Base-by-base conservation (phyloP, 202 grass and related monocot species). In the Panicum virgatum region DNA sequence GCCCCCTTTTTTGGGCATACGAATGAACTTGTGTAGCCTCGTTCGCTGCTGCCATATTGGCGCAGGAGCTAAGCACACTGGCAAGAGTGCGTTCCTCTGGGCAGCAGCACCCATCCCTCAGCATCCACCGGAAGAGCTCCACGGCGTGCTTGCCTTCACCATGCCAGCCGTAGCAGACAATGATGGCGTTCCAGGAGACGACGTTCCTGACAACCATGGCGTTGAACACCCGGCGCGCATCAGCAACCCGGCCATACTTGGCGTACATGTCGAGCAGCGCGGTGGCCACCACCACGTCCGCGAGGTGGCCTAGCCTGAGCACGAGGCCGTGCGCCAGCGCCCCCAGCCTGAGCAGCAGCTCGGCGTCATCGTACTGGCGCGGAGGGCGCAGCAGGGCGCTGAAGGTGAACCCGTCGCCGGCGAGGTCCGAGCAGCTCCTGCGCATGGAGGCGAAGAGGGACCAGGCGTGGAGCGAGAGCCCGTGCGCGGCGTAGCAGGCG, bases 261-360 rank as follows among this genome's bases (percentile, higher is more conserved):
- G 76, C 86, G 62, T 98, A 94, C 90, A 94, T 94, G 79, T 94
- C 79, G 15, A 98, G 80, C 14, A 94, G 82, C 26, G 92, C 89
- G 14, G 88, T 94, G 67, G 88, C 85, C 44, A 98, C 90, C 73
- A 95, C 84, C 65, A 93, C 85, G 69, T 98, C 95, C 6, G 30
- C 36, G 42, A 77, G 78, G 54, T 94, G 76, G 9, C 90, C 90
- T 60, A 93, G 51, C 70, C 86, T 72, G 62, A 93, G 48, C 74
- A 91, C 82, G 47, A 88, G 69, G 42, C 88, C 84, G 59, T 95
- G 95, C 26, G 32, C 61, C 43, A 83, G 62, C 23, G 45, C 65
- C 45, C 86, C 92, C 68, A 79, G 36, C 23, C 11, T 9, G 51
- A 61, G 48, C 1, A 71, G 58, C 12, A 72, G 2, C 23, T 12